A percentile compares a stretch with the other conserved stretches of the same genome.
These are phyloP conservation scores for Blastobotrys malaysiensis DNA, from an alignment of 1,139 yeast species.

Conservation along the genomic window DNA sequence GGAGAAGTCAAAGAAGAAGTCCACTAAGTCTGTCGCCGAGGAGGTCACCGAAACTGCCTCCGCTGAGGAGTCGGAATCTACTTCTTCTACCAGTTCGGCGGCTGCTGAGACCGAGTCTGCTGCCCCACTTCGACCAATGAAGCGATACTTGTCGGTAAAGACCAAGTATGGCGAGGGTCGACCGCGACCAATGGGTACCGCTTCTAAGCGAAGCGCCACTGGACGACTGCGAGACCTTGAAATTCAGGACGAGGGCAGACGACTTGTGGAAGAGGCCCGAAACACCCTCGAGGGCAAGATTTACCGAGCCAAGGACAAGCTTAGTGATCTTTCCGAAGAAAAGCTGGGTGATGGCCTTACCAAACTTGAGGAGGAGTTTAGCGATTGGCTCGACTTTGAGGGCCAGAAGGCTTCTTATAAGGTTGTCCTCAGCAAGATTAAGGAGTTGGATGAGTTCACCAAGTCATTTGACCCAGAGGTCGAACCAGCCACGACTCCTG, in stretches of 20 bases:
- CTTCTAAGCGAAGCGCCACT: conserved; percentile 27
- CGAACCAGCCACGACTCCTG: not conserved
- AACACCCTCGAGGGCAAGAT: conserved; percentile 33
- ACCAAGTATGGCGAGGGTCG: conserved; percentile 18
- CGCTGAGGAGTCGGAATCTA: conserved; percentile 1
- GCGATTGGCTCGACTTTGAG: conserved; percentile 80
- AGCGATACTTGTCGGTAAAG: conserved; percentile 18
- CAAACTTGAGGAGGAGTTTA: conserved; percentile 39
- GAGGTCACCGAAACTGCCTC: conserved; percentile 5
- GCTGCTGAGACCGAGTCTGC: conserved; percentile 10
- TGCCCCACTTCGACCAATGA: conserved; percentile 13
- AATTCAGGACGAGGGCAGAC: conserved; percentile 29
- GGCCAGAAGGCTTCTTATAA: conserved; percentile 50
- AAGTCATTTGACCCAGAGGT: conserved; percentile 15
- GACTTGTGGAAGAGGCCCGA: conserved; percentile 29
- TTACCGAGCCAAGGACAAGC: conserved; percentile 29
- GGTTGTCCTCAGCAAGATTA: conserved; percentile 37
- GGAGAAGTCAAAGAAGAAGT: conserved; percentile 6
- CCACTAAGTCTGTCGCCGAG: conserved; percentile 6
- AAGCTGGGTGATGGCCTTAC: conserved; percentile 23
- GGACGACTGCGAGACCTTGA: conserved; percentile 27
- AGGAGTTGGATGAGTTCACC: conserved; percentile 26
- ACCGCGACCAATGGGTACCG: conserved; percentile 30
- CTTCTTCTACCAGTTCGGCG: conserved; percentile 9
- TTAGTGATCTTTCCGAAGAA: conserved; percentile 13